These are phyloP conservation scores for Hypoxylon sp. DNA, from an alignment of 2,329 filamentous ascomycete species.

Conservation along the genomic window DNA sequence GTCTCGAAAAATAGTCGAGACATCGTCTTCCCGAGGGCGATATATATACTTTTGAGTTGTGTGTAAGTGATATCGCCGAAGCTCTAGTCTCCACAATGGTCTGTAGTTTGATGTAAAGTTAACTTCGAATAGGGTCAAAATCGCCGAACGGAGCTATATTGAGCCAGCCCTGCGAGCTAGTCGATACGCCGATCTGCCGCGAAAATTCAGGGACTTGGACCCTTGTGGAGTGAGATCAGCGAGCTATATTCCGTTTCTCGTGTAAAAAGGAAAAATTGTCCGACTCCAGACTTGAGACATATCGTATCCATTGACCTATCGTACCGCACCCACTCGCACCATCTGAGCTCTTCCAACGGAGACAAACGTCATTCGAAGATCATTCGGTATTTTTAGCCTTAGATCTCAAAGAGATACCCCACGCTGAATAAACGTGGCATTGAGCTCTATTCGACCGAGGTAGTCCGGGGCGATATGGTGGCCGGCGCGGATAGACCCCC, in stretches of 20 bases:
- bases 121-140: conserved; percentile 47
- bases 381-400: conserved; percentile 27
- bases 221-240: conserved; percentile 25
- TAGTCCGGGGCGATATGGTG: conserved; percentile 28
- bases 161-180: conserved; percentile 14
- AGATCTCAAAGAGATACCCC: conserved; percentile 18
- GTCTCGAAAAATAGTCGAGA: conserved; percentile 8
- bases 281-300: conserved; percentile 18
- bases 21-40: conserved; percentile 22
- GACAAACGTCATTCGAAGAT: conserved; percentile 29
- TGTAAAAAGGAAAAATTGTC: conserved; percentile 36
- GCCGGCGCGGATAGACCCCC: background rate
- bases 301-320: conserved; percentile 13
- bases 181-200: conserved; percentile 29
- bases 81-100: conserved; percentile 36
- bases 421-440: conserved; percentile 16
- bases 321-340: conserved; percentile 7
- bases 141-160: conserved; percentile 48
- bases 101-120: conserved; percentile 28
- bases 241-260: conserved; percentile 15
- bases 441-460: conserved; percentile 15
- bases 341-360: background rate
- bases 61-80: conserved; percentile 46
- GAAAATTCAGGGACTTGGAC: conserved; percentile 27
- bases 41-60: conserved; percentile 31